Percentiles rank a stretch among this genome's conserved stretches.
Conservation (phyloP, 208 protist species). For the Leptomonas pyrrhocoris region DNA sequence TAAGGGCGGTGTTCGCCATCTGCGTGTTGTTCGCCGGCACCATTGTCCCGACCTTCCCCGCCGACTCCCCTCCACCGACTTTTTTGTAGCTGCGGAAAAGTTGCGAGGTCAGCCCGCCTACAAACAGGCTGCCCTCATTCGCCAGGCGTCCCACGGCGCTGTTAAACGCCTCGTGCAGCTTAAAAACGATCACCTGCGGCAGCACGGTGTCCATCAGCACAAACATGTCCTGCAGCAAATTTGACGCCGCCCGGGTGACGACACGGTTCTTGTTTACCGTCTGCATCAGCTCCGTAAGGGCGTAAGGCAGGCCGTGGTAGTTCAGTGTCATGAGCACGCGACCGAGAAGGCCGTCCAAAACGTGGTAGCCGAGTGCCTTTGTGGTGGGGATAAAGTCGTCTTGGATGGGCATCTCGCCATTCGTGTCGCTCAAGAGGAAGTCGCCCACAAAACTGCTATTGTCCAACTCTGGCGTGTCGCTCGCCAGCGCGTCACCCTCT, state of each 20-base stretch:
- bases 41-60: constrained; percentile 19
- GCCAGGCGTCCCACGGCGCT: constrained; percentile 67
- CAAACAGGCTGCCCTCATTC: constrained; percentile 62
- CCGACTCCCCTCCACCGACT: constrained; percentile 17
- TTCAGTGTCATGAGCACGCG: constrained; percentile 71
- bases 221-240: constrained; percentile 82
- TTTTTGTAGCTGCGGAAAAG: constrained; percentile 62
- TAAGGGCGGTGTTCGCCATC: constrained; percentile 35
- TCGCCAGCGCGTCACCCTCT: constrained; percentile 13
- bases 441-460: constrained; percentile 32
- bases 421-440: constrained; percentile 21
- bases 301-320: constrained; percentile 85
- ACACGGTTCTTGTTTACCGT: constrained; percentile 46
- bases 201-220: constrained; percentile 90
- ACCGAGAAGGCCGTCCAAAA: constrained; percentile 80
- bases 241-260: constrained; percentile 57
- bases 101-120: constrained; percentile 62
- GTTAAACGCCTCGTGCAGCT: constrained; percentile 83
- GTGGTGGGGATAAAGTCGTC: constrained; percentile 77
- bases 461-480: constrained; percentile 13
- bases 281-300: constrained; percentile 72
- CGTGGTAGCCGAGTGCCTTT: constrained; percentile 87
- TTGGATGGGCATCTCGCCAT: constrained; percentile 29
- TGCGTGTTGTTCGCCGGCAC: constrained; percentile 31
- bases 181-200: constrained; percentile 67